Percentiles rank a stretch among this genome's conserved stretches.
phyloP scores from a whole-genome alignment of 495 filamentous ascomycete genomes.

The Talaromyces adpressus region DNA sequence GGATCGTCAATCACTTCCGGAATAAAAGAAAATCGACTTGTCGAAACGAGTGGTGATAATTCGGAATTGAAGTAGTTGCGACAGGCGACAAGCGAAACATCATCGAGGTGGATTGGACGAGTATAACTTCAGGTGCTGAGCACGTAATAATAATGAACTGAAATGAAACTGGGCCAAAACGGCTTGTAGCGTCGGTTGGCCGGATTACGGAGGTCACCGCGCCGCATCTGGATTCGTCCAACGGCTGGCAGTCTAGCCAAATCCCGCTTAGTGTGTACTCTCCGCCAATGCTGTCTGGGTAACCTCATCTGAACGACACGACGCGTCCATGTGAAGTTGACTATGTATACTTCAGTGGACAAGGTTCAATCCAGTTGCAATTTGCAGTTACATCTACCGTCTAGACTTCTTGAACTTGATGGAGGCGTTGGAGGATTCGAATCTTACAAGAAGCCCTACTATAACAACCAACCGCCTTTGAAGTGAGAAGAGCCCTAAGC shows the following conservation, averaged over 20 bases:
- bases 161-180: conserved; percentile 1
- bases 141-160: neutral
- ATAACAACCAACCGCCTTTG: neutral
- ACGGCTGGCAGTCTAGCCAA: neutral
- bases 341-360: neutral
- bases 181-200: neutral
- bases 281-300: neutral
- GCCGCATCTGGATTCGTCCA: neutral
- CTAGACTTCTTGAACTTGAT: neutral
- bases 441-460: neutral
- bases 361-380: neutral
- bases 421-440: neutral
- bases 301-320: neutral
- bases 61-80: neutral
- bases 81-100: neutral
- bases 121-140: neutral
- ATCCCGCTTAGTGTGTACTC: neutral
- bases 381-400: neutral
- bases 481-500: neutral
- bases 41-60: neutral
- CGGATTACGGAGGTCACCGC: conserved; percentile 2
- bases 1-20: neutral
- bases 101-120: neutral
- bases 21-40: neutral
- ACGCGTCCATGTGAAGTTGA: neutral